Conservation (phyloP, 2,329 filamentous ascomycete species). For the Chaetomium strumarium region DNA sequence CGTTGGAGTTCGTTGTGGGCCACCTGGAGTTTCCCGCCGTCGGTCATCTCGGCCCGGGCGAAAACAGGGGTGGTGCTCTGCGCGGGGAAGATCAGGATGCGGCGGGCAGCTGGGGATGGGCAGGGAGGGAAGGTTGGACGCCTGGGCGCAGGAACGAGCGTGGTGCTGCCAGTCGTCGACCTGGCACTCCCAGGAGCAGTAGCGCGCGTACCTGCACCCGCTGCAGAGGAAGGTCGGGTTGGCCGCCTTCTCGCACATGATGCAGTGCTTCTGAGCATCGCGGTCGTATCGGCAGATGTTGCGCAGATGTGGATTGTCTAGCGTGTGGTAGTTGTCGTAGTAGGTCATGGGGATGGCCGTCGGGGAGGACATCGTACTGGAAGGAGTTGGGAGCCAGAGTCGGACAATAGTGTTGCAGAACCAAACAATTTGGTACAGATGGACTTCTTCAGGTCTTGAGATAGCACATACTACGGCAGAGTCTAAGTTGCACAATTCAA, state of each 20-base stretch:
- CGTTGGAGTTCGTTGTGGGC: not conserved
- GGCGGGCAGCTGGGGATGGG: not conserved
- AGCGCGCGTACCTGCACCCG: not conserved
- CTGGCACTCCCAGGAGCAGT: not conserved
- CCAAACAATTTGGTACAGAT: no score
- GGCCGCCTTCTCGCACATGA: not conserved
- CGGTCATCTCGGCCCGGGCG: not conserved
- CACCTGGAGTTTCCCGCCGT: not conserved
- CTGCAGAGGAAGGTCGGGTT: not conserved
- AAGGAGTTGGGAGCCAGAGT: no score
- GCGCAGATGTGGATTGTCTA: not conserved
- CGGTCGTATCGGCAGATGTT: not conserved
- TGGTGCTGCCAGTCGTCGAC: not conserved
- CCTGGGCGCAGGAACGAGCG: not conserved
- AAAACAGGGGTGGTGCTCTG: not conserved
- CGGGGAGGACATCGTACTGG: no score
- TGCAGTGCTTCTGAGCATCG: not conserved
- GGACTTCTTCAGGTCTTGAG: no score
- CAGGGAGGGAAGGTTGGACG: not conserved
- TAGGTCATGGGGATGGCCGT: not conserved
- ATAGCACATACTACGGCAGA: no score
- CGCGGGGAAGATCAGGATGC: not conserved
- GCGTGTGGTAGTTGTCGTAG: not conserved
- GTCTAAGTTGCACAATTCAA: no score
- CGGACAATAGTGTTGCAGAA: no score